Conservation (phyloP, 2,329 filamentous ascomycete species). For the Xylariaceae sp. region DNA sequence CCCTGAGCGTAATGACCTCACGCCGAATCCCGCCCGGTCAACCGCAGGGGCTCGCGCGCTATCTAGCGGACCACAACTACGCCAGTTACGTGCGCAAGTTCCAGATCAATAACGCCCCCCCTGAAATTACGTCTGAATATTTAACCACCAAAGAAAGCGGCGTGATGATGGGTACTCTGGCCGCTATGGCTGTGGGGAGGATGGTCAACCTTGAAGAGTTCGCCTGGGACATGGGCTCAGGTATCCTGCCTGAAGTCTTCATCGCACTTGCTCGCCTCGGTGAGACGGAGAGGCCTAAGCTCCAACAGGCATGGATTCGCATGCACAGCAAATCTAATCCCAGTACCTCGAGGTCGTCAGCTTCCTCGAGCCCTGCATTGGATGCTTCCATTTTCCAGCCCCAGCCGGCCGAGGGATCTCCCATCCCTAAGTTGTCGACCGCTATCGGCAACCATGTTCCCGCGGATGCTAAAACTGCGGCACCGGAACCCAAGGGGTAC, state of each 20-base stretch:
- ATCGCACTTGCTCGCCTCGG: constrained; percentile 68
- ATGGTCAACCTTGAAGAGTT: constrained; percentile 81
- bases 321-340: constrained; percentile 69
- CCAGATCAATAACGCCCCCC: constrained; percentile 74
- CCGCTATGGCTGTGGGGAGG: constrained; percentile 70
- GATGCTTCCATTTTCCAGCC: constrained; percentile 18
- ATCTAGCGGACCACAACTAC: constrained; percentile 56
- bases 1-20: constrained; percentile 34
- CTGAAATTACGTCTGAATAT: constrained; percentile 75
- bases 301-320: constrained; percentile 72
- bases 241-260: constrained; percentile 75
- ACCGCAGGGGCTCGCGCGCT: constrained; percentile 20
- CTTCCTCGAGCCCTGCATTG: constrained; percentile 24
- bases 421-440: constrained; percentile 12
- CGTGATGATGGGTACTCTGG: constrained; percentile 82
- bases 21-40: constrained; percentile 25
- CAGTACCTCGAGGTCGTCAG: constrained; percentile 31
- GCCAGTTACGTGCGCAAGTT: constrained; percentile 76
- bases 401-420: constrained; percentile 19
- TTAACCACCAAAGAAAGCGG: constrained; percentile 76
- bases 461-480: constrained; percentile 25
- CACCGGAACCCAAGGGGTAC: constrained; percentile 39
- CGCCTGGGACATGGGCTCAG: constrained; percentile 85
- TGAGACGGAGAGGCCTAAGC: constrained; percentile 59
- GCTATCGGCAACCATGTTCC: constrained; percentile 23